Conservation (phyloP, 805 yeast species). For the Saturnispora diversa region DNA sequence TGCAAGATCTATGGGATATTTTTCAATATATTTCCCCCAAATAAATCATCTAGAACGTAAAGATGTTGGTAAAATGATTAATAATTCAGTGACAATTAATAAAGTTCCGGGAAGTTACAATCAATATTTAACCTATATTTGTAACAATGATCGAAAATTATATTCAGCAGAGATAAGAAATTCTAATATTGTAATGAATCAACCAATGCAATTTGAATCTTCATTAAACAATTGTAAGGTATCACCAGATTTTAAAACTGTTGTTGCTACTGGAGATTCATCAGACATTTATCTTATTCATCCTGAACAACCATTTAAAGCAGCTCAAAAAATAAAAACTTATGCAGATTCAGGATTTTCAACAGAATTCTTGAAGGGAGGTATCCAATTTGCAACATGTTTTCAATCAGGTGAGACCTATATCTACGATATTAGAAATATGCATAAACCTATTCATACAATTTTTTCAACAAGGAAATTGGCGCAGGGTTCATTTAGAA, state of each 20-base stretch:
- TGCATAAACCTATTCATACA: slow-evolving; percentile 43
- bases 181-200: slow-evolving; percentile 31
- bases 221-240: slow-evolving; percentile 69
- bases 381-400: slow-evolving; percentile 63
- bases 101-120: slow-evolving; percentile 30
- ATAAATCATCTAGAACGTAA: slow-evolving; percentile 42
- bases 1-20: slow-evolving; percentile 39
- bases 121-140: slow-evolving; percentile 52
- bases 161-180: slow-evolving; percentile 55
- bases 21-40: slow-evolving; percentile 47
- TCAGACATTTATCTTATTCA: slow-evolving; percentile 53
- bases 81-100: slow-evolving; percentile 63
- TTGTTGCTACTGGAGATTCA: slow-evolving; percentile 73
- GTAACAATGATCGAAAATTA: slow-evolving; percentile 75
- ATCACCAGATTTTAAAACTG: slow-evolving; percentile 52
- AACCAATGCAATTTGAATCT: slow-evolving; percentile 44
- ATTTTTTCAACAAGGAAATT: slow-evolving; percentile 53
- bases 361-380: slow-evolving; percentile 69
- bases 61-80: slow-evolving; percentile 72
- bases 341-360: slow-evolving; percentile 77
- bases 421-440: slow-evolving; percentile 67
- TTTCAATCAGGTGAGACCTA: slow-evolving; percentile 81
- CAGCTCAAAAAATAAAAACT: slow-evolving; percentile 30
- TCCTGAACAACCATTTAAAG: slow-evolving; percentile 28
- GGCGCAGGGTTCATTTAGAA: slow-evolving; percentile 36